A percentile compares a stretch with the other conserved stretches of the same genome.
Evolutionary conservation across 805 yeast species (phyloP).

Genomic region (Hanseniaspora vineae): DNA sequence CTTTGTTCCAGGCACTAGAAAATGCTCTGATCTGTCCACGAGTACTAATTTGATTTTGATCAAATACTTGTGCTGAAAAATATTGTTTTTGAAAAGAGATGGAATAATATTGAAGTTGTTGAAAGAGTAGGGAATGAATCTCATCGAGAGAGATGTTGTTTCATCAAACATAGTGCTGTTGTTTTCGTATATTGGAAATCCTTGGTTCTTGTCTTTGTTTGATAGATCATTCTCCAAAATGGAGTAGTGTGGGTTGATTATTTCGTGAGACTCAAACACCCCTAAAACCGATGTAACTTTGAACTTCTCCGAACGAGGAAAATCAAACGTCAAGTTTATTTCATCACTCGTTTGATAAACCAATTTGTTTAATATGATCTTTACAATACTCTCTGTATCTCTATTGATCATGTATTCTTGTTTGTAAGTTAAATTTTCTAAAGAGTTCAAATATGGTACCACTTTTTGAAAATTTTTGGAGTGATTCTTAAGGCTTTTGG

Average conservation of each 20-base stretch:
- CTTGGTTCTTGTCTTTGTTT: conserved; percentile 9
- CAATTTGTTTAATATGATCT: conserved; percentile 26
- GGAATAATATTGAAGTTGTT: conserved; percentile 25
- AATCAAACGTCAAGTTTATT: conserved; percentile 27
- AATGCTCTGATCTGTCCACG: conserved; percentile 10
- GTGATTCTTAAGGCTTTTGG: neutral
- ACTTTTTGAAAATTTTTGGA: conserved; percentile 3
- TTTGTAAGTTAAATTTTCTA: conserved; percentile 12
- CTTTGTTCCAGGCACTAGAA: conserved; percentile 16
- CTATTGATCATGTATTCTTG: conserved; percentile 29
- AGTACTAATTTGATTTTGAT: conserved; percentile 26
- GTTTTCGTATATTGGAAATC: conserved; percentile 17
- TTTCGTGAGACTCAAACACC: conserved; percentile 25
- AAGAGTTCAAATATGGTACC: conserved; percentile 3
- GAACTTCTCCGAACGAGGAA: conserved; percentile 15
- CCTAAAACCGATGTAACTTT: conserved; percentile 29
- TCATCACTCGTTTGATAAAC: conserved; percentile 34
- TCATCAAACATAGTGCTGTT: conserved; percentile 22
- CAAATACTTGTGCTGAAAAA: conserved; percentile 29
- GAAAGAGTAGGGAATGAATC: conserved; percentile 19
- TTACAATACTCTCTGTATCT: conserved; percentile 29
- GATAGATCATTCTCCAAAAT: conserved; percentile 6
- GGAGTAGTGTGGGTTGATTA: conserved; percentile 22
- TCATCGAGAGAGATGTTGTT: conserved; percentile 16
- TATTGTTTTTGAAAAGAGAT: conserved; percentile 28